phyloP scores from a whole-genome alignment of 768 basidiomycete species.

The Tremella mesenterica region DNA sequence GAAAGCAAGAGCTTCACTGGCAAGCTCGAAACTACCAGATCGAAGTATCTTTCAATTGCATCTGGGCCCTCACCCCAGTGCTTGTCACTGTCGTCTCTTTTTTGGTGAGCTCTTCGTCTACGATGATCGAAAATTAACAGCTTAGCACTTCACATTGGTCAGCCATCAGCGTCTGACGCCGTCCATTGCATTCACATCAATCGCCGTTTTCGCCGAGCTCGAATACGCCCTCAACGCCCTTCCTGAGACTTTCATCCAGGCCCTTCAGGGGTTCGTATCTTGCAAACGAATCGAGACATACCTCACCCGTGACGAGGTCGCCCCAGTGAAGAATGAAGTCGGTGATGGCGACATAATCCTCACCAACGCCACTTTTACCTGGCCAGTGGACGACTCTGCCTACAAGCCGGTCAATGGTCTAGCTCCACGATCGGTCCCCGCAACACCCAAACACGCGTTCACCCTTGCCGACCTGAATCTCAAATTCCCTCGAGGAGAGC shows the following conservation, averaged over 20 bases:
- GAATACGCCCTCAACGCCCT: constrained; percentile 74
- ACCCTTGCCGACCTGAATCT: constrained; percentile 67
- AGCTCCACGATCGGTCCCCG: constrained; percentile 49
- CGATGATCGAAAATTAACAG: background rate
- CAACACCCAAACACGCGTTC: constrained; percentile 72
- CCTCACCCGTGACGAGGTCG: constrained; percentile 64
- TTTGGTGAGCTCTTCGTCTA: constrained; percentile 36
- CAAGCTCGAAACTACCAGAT: constrained; percentile 80
- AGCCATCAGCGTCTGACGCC: constrained; percentile 64
- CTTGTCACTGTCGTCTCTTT: constrained; percentile 52
- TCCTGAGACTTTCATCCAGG: constrained; percentile 82
- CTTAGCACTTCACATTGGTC: constrained; percentile 58
- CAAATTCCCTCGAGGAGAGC: constrained; percentile 66
- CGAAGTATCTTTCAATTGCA: constrained; percentile 52
- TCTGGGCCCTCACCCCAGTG: constrained; percentile 54
- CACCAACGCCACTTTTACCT: constrained; percentile 78
- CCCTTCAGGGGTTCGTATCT: constrained; percentile 77
- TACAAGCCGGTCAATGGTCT: constrained; percentile 44
- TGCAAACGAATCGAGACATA: constrained; percentile 87
- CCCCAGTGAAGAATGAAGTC: constrained; percentile 51
- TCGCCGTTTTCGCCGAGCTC: constrained; percentile 73
- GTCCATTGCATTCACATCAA: constrained; percentile 68
- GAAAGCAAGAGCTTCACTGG: constrained; percentile 71
- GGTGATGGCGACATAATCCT: constrained; percentile 57
- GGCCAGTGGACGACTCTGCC: constrained; percentile 67